phyloP scores from a whole-genome alignment of 352 stramenopile genomes.

The Pythium insidiosum region DNA sequence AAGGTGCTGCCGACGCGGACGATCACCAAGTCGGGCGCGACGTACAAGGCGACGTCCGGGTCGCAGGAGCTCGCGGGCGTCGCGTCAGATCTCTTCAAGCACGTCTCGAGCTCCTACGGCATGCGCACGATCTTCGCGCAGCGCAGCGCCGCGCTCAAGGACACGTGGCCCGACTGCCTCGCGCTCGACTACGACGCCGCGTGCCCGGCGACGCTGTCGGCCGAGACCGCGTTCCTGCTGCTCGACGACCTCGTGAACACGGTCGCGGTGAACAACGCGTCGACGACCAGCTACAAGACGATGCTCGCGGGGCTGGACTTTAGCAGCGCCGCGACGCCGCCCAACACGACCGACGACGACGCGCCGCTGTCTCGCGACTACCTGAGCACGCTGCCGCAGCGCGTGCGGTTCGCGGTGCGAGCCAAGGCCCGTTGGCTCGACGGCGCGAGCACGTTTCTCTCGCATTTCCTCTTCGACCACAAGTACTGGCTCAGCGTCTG shows the following conservation, averaged over 20 bases:
- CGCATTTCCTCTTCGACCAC: constrained; percentile 18
- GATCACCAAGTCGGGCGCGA: background rate
- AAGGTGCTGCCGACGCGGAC: constrained; percentile 6
- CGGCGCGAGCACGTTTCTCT: constrained; percentile 15
- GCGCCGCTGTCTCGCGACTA: constrained; percentile 9
- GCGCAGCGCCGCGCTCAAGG: constrained; percentile 5
- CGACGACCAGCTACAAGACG: constrained; percentile 20
- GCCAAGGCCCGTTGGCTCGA: constrained; percentile 20
- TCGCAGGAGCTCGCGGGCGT: background rate
- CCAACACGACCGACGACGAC: background rate
- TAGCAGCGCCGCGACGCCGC: constrained; percentile 1
- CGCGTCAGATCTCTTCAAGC: constrained; percentile 12
- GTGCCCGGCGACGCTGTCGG: constrained; percentile 1
- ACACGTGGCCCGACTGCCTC: constrained; percentile 8
- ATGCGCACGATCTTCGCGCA: constrained; percentile 12
- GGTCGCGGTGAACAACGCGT: constrained; percentile 11
- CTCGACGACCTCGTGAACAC: constrained; percentile 14
- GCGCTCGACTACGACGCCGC: constrained; percentile 4
- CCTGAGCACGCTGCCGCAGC: constrained; percentile 15
- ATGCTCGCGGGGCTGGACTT: constrained; percentile 5
- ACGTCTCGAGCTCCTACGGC: constrained; percentile 11
- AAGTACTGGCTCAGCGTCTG: constrained; percentile 20
- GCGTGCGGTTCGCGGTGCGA: constrained; percentile 16
- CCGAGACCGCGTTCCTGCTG: constrained; percentile 11
- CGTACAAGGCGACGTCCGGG: background rate